phyloP scores from a whole-genome alignment of 441 rosid species.

The Populus trichocarpa region DNA sequence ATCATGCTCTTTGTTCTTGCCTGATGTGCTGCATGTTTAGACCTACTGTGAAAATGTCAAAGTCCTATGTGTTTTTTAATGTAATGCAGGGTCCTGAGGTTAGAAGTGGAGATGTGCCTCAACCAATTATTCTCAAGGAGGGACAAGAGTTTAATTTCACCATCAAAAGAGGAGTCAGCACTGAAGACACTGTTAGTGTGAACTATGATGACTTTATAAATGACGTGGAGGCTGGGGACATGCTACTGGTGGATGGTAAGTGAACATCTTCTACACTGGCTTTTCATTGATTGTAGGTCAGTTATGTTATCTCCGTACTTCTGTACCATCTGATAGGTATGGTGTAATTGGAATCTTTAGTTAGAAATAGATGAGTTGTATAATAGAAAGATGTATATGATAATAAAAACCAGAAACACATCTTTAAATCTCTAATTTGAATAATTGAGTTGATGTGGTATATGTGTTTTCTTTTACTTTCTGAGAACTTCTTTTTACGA shows the following conservation, averaged over 20 bases:
- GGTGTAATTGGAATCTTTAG: background rate
- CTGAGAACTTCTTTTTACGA: too few species aligned
- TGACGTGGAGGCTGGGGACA: conserved; percentile 89
- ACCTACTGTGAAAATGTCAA: background rate
- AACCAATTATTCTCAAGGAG: conserved; percentile 62
- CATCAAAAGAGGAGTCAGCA: conserved; percentile 70
- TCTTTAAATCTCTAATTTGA: too few species aligned
- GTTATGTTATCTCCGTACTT: conserved; percentile 1
- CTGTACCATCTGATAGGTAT: background rate
- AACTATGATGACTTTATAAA: conserved; percentile 92
- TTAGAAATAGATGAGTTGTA: background rate
- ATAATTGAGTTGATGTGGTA: too few species aligned
- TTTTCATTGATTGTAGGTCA: background rate
- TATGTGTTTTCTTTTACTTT: too few species aligned
- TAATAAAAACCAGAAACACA: background rate
- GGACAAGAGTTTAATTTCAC: conserved; percentile 94
- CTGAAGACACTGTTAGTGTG: conserved; percentile 78
- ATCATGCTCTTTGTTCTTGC: background rate
- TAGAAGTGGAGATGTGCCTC: conserved; percentile 95
- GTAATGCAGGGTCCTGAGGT: conserved; percentile 92
- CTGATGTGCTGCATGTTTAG: background rate
- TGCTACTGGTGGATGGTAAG: conserved; percentile 87
- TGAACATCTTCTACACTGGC: conserved; percentile 4
- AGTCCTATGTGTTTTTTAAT: background rate
- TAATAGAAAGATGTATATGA: background rate